Conservation (phyloP, 1,139 yeast genomes). For the Debaryomycetaceae sp. region DNA sequence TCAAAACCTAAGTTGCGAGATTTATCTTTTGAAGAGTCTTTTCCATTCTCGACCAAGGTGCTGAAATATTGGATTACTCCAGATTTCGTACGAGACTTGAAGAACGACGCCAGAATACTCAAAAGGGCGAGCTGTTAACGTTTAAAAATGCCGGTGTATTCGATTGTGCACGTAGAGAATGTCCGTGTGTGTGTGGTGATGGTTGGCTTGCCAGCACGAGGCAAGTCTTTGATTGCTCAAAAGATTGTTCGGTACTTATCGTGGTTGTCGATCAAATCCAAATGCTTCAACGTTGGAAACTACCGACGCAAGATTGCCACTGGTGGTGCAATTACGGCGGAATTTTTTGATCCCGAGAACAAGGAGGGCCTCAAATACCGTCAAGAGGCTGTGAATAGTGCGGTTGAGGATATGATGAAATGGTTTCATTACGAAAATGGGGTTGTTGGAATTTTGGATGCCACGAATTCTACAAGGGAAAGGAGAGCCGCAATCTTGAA, state of each 20-base stretch:
- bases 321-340: conserved; percentile 45
- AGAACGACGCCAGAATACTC: too few species aligned
- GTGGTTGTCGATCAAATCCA: conserved; percentile 87
- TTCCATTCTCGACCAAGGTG: neutral
- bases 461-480: conserved; percentile 67
- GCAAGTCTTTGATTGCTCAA: conserved; percentile 77
- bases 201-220: conserved; percentile 72
- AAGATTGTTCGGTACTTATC: conserved; percentile 83
- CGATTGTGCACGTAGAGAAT: conserved; percentile 68
- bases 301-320: conserved; percentile 62
- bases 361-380: conserved; percentile 60
- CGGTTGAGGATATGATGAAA: conserved; percentile 77
- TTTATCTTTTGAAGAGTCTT: too few species aligned
- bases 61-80: neutral
- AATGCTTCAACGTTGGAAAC: conserved; percentile 85
- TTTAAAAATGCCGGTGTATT: conserved; percentile 62
- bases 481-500: conserved; percentile 66
- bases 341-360: conserved; percentile 72
- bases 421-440: conserved; percentile 85
- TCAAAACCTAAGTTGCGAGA: neutral
- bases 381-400: conserved; percentile 65
- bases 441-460: conserved; percentile 90
- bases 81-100: neutral
- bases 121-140: too few species aligned
- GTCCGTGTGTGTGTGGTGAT: conserved; percentile 72